phyloP scores from a whole-genome alignment of 805 yeast species.

The Ogataea pilisensis region DNA sequence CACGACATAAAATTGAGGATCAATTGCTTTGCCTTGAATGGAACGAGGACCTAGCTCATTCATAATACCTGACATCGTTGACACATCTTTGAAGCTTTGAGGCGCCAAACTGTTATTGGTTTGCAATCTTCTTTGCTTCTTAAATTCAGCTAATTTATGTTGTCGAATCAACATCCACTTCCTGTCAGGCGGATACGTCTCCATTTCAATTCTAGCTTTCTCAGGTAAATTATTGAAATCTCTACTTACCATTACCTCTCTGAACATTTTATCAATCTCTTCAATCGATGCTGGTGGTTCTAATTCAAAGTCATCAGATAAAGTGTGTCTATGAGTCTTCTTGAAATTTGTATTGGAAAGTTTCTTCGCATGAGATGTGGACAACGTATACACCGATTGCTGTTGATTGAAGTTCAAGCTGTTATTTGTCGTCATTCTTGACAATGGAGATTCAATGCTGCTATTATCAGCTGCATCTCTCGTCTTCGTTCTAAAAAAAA shows the following conservation, averaged over 20 bases:
- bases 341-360: conserved; percentile 21
- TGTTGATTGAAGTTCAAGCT: conserved; percentile 15
- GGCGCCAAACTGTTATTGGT: conserved; percentile 9
- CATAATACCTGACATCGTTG: conserved; percentile 12
- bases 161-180: conserved; percentile 92
- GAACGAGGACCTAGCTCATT: conserved; percentile 7
- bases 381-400: conserved; percentile 24
- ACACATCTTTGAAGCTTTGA: conserved; percentile 6
- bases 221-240: conserved; percentile 64
- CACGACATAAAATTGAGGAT: conserved; percentile 78
- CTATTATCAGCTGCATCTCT: conserved; percentile 12
- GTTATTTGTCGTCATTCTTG: conserved; percentile 25
- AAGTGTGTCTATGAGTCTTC: conserved; percentile 33
- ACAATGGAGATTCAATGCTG: conserved; percentile 24
- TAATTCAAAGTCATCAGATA: conserved; percentile 39
- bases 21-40: conserved; percentile 16
- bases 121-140: conserved; percentile 36
- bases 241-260: conserved; percentile 76
- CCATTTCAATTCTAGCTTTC: conserved; percentile 72
- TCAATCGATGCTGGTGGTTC: conserved; percentile 65
- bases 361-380: conserved; percentile 28
- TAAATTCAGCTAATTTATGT: conserved; percentile 74
- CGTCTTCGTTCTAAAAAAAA: conserved; percentile 16
- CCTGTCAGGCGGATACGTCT: conserved; percentile 66
- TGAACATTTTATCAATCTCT: conserved; percentile 70